A percentile compares a stretch with the other conserved stretches of the same genome.
Conservation (phyloP, 257 asterid genomes). For the Plantago major region DNA sequence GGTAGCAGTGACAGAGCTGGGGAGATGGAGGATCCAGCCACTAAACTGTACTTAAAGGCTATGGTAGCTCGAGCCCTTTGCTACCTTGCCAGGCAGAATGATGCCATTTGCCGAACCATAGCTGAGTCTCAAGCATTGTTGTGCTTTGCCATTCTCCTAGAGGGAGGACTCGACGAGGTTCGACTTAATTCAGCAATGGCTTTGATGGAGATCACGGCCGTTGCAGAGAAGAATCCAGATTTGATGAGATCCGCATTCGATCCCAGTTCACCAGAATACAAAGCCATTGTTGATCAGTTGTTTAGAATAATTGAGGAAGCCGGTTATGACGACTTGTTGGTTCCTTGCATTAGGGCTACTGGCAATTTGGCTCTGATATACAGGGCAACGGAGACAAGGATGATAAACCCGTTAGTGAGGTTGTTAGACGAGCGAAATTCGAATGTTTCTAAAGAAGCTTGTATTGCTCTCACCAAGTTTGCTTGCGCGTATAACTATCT, state of each 20-base stretch:
- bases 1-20: slow-evolving; percentile 55
- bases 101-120: slow-evolving; percentile 70
- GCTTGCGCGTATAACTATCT: slow-evolving; percentile 50
- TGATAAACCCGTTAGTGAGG: slow-evolving; percentile 56
- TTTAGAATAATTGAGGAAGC: slow-evolving; percentile 37
- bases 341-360: slow-evolving; percentile 54
- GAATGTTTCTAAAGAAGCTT: slow-evolving; percentile 48
- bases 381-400: slow-evolving; percentile 60
- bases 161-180: slow-evolving; percentile 69
- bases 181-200: slow-evolving; percentile 77
- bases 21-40: slow-evolving; percentile 69
- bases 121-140: slow-evolving; percentile 73
- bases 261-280: slow-evolving; percentile 71
- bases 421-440: slow-evolving; percentile 55
- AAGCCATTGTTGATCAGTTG: slow-evolving; percentile 65
- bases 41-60: slow-evolving; percentile 63
- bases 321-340: slow-evolving; percentile 43
- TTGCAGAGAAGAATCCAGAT: slow-evolving; percentile 59
- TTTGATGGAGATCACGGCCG: slow-evolving; percentile 68
- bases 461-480: slow-evolving; percentile 52
- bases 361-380: slow-evolving; percentile 65
- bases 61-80: slow-evolving; percentile 88
- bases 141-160: slow-evolving; percentile 66
- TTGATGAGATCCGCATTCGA: slow-evolving; percentile 57
- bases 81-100: slow-evolving; percentile 59